These are phyloP conservation scores for Chlorella variabilis DNA, from an alignment of 163 green algal species.

Conservation along the genomic window DNA sequence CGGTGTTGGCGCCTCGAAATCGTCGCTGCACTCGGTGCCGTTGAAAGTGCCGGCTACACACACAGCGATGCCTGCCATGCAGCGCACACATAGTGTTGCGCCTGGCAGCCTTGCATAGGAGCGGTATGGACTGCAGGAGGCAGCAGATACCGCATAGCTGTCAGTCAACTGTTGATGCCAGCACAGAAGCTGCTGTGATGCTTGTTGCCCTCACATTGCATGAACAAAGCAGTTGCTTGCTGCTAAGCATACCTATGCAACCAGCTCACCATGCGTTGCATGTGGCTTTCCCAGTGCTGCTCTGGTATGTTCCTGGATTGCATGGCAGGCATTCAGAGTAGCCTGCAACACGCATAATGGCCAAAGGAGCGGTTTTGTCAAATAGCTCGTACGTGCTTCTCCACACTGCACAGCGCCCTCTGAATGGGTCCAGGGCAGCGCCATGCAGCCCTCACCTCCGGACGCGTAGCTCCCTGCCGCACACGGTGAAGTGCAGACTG, in stretches of 20 bases:
- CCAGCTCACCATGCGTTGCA: constrained; percentile 12
- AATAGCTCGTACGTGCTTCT: too few species aligned
- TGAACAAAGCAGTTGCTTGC: too few species aligned
- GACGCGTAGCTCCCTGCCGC: background rate
- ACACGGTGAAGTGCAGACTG: background rate
- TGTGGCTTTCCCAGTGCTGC: background rate
- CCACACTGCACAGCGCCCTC: too few species aligned
- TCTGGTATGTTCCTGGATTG: background rate
- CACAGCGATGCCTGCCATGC: background rate
- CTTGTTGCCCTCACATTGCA: too few species aligned
- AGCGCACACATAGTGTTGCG: background rate
- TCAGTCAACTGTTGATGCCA: too few species aligned
- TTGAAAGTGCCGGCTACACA: background rate
- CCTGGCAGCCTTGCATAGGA: background rate
- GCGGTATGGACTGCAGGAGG: background rate
- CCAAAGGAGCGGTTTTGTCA: background rate
- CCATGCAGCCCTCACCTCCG: too few species aligned
- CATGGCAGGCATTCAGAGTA: constrained; percentile 15
- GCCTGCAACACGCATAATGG: background rate
- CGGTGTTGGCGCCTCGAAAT: too few species aligned
- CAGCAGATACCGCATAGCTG: background rate
- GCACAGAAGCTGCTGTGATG: too few species aligned
- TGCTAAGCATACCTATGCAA: too few species aligned
- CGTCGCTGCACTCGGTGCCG: too few species aligned
- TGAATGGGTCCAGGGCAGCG: too few species aligned